These are phyloP conservation scores for Coniochaeta sp. DNA, from an alignment of 2,329 filamentous ascomycete genomes.

Conservation along the genomic window DNA sequence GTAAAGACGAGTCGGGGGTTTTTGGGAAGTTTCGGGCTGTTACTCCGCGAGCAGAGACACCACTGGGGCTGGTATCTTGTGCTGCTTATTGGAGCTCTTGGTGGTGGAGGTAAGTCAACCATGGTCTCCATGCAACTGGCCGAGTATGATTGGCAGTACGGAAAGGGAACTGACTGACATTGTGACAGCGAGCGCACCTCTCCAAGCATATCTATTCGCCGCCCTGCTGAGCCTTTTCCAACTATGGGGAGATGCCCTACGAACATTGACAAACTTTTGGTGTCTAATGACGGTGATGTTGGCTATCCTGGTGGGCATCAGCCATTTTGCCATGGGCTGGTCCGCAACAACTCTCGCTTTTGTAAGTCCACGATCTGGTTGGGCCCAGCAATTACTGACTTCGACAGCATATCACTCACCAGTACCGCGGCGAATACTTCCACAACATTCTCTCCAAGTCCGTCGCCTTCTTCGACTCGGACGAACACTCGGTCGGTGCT, in stretches of 20 bases:
- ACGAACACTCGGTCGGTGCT: conserved; percentile 52
- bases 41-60: conserved; percentile 46
- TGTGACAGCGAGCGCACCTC: conserved; percentile 18
- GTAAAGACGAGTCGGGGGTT: conserved; percentile 28
- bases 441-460: conserved; percentile 50
- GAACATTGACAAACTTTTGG: conserved; percentile 47
- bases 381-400: background rate
- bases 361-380: too few species aligned
- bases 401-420: conserved; percentile 36
- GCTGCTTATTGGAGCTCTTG: conserved; percentile 34
- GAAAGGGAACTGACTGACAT: background rate
- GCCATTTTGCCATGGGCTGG: conserved; percentile 46
- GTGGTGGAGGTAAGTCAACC: conserved; percentile 18
- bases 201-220: conserved; percentile 50
- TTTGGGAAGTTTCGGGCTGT: conserved; percentile 42
- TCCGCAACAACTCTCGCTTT: conserved; percentile 39
- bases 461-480: conserved; percentile 52
- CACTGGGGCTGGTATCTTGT: conserved; percentile 42
- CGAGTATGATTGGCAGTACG: background rate
- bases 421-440: conserved; percentile 54
- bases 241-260: conserved; percentile 23
- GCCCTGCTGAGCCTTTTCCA: conserved; percentile 45
- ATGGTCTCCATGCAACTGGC: background rate
- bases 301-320: conserved; percentile 42
- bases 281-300: conserved; percentile 57